Conservation (phyloP, 805 yeast species). For the Wickerhamomyces chambardii region DNA sequence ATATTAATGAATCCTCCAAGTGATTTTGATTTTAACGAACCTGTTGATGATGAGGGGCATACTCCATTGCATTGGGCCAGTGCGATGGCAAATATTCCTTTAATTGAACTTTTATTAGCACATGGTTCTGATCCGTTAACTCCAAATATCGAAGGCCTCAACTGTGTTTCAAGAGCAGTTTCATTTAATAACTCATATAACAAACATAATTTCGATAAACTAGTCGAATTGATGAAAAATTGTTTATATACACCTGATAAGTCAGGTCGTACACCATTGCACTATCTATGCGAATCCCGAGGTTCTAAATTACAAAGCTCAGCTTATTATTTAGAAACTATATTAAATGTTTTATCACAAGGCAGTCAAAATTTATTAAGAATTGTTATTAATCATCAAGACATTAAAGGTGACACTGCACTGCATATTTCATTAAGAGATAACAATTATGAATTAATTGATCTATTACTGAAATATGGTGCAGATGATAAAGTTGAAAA, state of each 20-base stretch:
- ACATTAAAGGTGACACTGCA: constrained; percentile 78
- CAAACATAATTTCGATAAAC: constrained; percentile 45
- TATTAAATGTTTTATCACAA: constrained; percentile 32
- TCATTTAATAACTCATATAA: constrained; percentile 70
- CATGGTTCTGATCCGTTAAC: constrained; percentile 54
- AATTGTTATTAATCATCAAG: constrained; percentile 66
- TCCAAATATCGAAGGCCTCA: constrained; percentile 50
- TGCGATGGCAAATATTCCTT: constrained; percentile 59
- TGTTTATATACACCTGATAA: constrained; percentile 67
- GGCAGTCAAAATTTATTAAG: constrained; percentile 36
- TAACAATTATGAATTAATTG: constrained; percentile 35
- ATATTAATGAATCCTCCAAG: constrained; percentile 48
- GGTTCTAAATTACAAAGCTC: constrained; percentile 40
- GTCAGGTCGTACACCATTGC: constrained; percentile 66
- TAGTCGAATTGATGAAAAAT: constrained; percentile 51
- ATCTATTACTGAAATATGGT: constrained; percentile 31
- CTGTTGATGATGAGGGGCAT: constrained; percentile 75
- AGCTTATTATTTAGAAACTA: constrained; percentile 43
- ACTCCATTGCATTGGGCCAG: constrained; percentile 84
- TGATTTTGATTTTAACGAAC: constrained; percentile 54
- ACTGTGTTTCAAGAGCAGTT: constrained; percentile 59
- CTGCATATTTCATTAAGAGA: constrained; percentile 66
- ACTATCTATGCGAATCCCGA: constrained; percentile 50
- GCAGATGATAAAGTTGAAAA: constrained; percentile 29
- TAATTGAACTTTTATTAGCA: constrained; percentile 47